A percentile compares a stretch with the other conserved stretches of the same genome.
Conservation (phyloP, 805 yeast genomes). For the Schwanniomyces sp. region DNA sequence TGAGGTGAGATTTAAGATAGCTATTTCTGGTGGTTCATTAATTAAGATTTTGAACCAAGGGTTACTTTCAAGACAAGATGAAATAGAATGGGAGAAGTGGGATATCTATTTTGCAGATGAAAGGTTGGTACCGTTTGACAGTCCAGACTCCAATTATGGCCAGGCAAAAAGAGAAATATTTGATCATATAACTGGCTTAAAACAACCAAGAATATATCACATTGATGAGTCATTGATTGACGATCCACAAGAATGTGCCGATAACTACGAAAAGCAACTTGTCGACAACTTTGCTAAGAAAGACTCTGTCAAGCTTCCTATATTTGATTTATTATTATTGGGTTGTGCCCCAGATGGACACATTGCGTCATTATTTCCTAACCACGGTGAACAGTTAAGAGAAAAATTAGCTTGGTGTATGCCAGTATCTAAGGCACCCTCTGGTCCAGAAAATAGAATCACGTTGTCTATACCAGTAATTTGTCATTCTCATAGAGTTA, state of each 20-base stretch:
- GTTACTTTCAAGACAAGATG: conserved; percentile 63
- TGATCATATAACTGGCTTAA: conserved; percentile 58
- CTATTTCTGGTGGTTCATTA: conserved; percentile 90
- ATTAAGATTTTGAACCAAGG: conserved; percentile 87
- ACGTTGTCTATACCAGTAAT: conserved; percentile 92
- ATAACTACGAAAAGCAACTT: conserved; percentile 81
- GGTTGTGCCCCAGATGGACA: conserved; percentile 99
- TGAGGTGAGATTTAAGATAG: conserved; percentile 81
- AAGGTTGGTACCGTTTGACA: conserved; percentile 84
- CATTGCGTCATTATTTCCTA: conserved; percentile 94
- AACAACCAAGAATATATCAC: conserved; percentile 73
- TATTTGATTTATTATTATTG: conserved; percentile 84
- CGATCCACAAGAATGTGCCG: conserved; percentile 93
- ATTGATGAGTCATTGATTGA: conserved; percentile 73
- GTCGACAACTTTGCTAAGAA: conserved; percentile 92
- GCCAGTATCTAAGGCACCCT: conserved; percentile 89
- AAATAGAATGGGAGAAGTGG: conserved; percentile 91
- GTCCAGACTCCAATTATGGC: conserved; percentile 87
- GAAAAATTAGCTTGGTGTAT: conserved; percentile 94
- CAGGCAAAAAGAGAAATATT: conserved; percentile 78
- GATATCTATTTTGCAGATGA: conserved; percentile 96
- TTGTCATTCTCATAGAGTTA: conserved; percentile 87
- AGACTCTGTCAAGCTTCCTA: conserved; percentile 92
- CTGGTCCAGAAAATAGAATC: conserved; percentile 82
- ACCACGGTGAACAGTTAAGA: conserved; percentile 77